These are phyloP conservation scores for Ogataea neopini DNA, from an alignment of 805 yeast genomes.

Conservation along the genomic window DNA sequence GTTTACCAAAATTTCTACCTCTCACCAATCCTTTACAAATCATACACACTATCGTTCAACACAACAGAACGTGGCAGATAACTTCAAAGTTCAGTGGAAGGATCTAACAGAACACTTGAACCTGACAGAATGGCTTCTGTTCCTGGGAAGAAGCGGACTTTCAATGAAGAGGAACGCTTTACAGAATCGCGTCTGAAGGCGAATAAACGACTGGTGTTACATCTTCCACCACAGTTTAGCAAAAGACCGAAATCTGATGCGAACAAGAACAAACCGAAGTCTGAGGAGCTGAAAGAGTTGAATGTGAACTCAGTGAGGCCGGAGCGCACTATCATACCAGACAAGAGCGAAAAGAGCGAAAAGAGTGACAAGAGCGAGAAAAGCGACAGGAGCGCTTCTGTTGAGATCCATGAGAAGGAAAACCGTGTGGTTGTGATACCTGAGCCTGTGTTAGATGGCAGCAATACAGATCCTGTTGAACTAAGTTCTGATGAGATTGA, in stretches of 20 bases:
- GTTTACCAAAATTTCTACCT: constrained; percentile 4
- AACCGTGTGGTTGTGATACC: neutral
- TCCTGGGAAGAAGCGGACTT: constrained; percentile 17
- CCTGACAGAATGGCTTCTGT: constrained; percentile 11
- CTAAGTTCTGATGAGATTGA: constrained; percentile 17
- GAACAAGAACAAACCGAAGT: neutral
- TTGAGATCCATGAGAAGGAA: constrained; percentile 1
- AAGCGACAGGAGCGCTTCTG: neutral
- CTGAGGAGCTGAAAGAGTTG: constrained; percentile 3
- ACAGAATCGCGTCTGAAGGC: constrained; percentile 16
- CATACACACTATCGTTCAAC: neutral
- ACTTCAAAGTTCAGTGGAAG: neutral
- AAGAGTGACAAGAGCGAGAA: neutral
- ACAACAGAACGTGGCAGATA: neutral
- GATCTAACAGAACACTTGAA: neutral
- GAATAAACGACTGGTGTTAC: constrained; percentile 20
- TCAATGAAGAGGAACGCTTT: constrained; percentile 17
- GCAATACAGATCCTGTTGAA: constrained; percentile 1
- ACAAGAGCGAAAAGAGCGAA: neutral
- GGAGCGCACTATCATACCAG: neutral
- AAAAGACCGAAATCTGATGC: constrained; percentile 8
- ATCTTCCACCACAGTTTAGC: constrained; percentile 21
- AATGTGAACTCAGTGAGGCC: neutral
- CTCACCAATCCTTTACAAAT: neutral
- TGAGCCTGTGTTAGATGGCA: neutral